Base-by-base conservation (phyloP, 2,329 filamentous ascomycete genomes). In the Moelleriella libera region DNA sequence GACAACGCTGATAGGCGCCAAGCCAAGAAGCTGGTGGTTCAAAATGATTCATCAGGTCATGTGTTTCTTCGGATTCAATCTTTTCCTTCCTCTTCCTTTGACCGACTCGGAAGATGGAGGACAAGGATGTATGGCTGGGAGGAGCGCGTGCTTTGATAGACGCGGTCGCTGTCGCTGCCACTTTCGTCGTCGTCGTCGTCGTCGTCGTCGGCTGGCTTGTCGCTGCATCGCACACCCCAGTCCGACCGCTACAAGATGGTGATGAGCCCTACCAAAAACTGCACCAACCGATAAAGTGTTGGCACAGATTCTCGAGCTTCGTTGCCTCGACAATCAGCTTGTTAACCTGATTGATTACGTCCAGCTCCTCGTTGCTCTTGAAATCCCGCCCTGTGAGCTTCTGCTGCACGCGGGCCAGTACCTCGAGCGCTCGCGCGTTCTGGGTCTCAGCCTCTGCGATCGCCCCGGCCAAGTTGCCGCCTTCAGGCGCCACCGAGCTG, bases 201-300 rank as follows among this genome's bases (percentile, higher is more conserved):
- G 21, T 21, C 21, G 21, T 21, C 21, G 21, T 21, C 21, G 21
- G 21, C 21, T 21, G 21, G 21, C 21, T 21, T 21, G 21, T 21
- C 21, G 21, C 21, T 21, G 21, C 21, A 21, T 3, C 21, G 21
- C 21, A 21, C 21, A 21, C 2, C 21, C 21, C 21, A 21, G 21
- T 21, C 21, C 21, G 21, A 21, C 21, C 21, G 21, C 21, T 21
- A 21, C 21, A 21, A 21, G 21, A 21, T 21, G 21, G 21, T 21
- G n/a, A 41, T 34, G 29, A 14, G 30, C 45, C 41, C 61, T 67
- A 97, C 90, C 90, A 97, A 75, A 96, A 97, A 67, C 87, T 94
- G 68, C 90, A 97, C 90, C 90, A 97, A 53, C 92, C 92, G 57
- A 97, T 95, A 64, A 96, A 98, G 70, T 97, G 92, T 72, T 97